phyloP scores from a whole-genome alignment of 768 basidiomycete genomes.

The Podaxis sp. region DNA sequence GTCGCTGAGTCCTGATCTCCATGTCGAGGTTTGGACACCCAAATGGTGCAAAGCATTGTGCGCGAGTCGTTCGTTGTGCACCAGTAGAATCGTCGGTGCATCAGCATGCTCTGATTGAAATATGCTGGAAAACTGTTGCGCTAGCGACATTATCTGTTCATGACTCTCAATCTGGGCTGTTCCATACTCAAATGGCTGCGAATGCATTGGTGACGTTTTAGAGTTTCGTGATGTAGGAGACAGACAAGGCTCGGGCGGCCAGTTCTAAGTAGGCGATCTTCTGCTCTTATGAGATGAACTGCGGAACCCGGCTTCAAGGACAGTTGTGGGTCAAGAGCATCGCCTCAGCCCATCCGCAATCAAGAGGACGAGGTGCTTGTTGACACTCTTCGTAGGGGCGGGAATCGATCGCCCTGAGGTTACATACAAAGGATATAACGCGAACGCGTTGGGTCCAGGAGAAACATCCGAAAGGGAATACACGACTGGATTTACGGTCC shows the following conservation, averaged over 20 bases:
- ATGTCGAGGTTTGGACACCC: slow-evolving; percentile 36
- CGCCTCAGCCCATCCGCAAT: slow-evolving; percentile 34
- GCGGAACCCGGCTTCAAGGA: slow-evolving; percentile 16
- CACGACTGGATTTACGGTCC: slow-evolving; percentile 14
- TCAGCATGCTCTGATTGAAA: slow-evolving; percentile 1
- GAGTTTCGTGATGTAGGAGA: not conserved
- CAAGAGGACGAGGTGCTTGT: slow-evolving; percentile 22
- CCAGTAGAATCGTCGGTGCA: slow-evolving; percentile 40
- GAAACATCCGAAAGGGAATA: slow-evolving; percentile 17
- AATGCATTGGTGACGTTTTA: not conserved
- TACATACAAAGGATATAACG: slow-evolving; percentile 24
- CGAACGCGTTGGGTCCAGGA: slow-evolving; percentile 20
- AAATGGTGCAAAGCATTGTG: slow-evolving; percentile 33
- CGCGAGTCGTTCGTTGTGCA: slow-evolving; percentile 37
- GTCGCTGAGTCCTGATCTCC: slow-evolving; percentile 35
- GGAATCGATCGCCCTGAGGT: slow-evolving; percentile 20
- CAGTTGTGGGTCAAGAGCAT: slow-evolving; percentile 9
- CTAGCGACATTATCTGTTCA: slow-evolving; percentile 13
- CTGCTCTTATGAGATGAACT: slow-evolving; percentile 19
- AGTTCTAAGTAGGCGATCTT: slow-evolving; percentile 17
- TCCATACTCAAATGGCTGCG: slow-evolving; percentile 27
- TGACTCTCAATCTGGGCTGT: slow-evolving; percentile 16
- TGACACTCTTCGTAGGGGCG: slow-evolving; percentile 18
- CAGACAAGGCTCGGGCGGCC: slow-evolving; percentile 14
- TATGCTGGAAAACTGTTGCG: slow-evolving; percentile 21